Evolutionary conservation across 768 basidiomycete genomes (phyloP).

Genomic region (Hericium coralloides): DNA sequence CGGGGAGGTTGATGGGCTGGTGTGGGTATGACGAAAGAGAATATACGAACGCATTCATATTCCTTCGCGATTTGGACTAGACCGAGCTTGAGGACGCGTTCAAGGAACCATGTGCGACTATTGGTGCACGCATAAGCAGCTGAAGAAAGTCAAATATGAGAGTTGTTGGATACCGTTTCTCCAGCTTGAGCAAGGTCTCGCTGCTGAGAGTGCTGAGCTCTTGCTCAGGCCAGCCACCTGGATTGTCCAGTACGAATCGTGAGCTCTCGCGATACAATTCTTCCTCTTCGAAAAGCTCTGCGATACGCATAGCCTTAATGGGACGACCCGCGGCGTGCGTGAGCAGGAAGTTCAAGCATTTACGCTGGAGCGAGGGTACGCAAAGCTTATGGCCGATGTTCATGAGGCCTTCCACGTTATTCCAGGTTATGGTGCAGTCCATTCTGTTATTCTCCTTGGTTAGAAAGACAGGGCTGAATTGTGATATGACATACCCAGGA

Average conservation of each 20-base stretch:
- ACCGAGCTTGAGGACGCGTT: conserved; percentile 87
- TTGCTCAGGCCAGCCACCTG: conserved; percentile 75
- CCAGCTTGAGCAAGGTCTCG: conserved; percentile 81
- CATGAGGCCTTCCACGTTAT: conserved; percentile 87
- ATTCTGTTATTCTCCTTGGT: conserved; percentile 35
- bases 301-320: conserved; percentile 88
- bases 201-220: conserved; percentile 76
- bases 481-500: conserved; percentile 59
- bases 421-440: conserved; percentile 92
- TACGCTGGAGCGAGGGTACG: conserved; percentile 69
- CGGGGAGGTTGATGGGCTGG: too few relatives aligned
- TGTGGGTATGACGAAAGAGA: background rate
- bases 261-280: conserved; percentile 86
- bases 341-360: conserved; percentile 81
- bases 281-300: conserved; percentile 85
- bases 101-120: conserved; percentile 92
- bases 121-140: background rate
- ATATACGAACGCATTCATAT: conserved; percentile 76
- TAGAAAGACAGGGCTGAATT: background rate
- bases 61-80: conserved; percentile 84
- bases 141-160: background rate
- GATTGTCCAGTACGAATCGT: conserved; percentile 88
- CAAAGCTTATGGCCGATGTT: conserved; percentile 87
- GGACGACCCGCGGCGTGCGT: conserved; percentile 90
- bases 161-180: conserved; percentile 52